phyloP scores from a whole-genome alignment of 192 early-diverging fungal genomes.

The Kickxella alabastrina region DNA sequence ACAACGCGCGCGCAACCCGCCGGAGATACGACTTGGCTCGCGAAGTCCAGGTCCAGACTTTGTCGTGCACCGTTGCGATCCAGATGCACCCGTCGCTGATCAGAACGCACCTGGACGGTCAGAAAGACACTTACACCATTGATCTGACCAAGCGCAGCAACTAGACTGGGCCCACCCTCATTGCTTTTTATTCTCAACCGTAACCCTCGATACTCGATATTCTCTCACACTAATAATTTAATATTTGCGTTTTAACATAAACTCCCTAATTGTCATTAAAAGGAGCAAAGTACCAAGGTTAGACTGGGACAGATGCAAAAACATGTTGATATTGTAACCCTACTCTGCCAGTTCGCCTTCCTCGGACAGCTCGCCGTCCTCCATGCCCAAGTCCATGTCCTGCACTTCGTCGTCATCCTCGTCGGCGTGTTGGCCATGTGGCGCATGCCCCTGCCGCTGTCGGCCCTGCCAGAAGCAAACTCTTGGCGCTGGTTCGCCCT shows the following conservation, averaged over 20 bases:
- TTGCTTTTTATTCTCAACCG: too few species aligned
- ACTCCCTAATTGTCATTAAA: background rate
- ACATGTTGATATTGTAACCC: too few species aligned
- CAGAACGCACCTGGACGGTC: conserved; percentile 4
- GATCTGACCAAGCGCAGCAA: conserved; percentile 23
- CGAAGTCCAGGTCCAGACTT: conserved; percentile 22
- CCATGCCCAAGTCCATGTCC: conserved; percentile 37
- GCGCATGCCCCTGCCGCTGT: background rate
- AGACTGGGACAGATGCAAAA: too few species aligned
- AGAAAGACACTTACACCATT: conserved; percentile 20
- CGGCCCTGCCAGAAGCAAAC: background rate
- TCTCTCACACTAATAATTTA: too few species aligned
- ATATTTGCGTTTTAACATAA: background rate
- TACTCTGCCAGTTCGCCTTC: conserved; percentile 46
- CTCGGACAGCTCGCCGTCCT: conserved; percentile 38
- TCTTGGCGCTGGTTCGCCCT: too few species aligned
- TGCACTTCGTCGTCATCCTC: conserved; percentile 27
- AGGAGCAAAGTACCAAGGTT: background rate
- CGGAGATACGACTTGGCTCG: conserved; percentile 27
- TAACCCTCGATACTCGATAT: too few species aligned
- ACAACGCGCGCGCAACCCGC: conserved; percentile 16
- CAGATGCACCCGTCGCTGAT: conserved; percentile 42
- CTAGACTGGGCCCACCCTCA: too few species aligned
- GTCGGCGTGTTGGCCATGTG: background rate
- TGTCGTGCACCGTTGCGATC: conserved; percentile 41